A percentile compares a stretch with the other conserved stretches of the same genome.
Conservation (phyloP, 768 basidiomycete species). For the Chiua virens region DNA sequence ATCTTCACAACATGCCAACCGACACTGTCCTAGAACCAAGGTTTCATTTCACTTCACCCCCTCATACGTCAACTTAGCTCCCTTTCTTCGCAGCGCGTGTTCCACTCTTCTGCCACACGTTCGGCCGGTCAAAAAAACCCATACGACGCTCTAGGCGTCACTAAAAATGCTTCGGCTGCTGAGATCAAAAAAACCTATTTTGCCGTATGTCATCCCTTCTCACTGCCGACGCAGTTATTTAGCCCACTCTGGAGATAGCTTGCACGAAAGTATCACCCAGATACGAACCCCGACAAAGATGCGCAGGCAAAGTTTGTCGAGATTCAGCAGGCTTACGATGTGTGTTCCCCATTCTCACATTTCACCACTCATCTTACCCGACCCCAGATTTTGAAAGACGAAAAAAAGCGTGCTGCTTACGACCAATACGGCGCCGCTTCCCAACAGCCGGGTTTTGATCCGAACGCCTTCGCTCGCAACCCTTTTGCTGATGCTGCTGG, state of each 20-base stretch:
- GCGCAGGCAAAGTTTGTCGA: conserved; percentile 94
- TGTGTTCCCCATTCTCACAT: conserved; percentile 39
- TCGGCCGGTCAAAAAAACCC: conserved; percentile 72
- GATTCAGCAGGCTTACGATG: conserved; percentile 97
- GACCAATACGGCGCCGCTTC: conserved; percentile 93
- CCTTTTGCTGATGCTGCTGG: conserved; percentile 50
- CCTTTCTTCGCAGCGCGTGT: conserved; percentile 52
- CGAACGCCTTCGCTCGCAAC: conserved; percentile 70
- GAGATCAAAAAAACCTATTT: conserved; percentile 99
- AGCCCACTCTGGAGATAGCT: conserved; percentile 54
- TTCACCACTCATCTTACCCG: conserved; percentile 18
- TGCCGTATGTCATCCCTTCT: conserved; percentile 54
- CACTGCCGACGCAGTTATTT: conserved; percentile 11
- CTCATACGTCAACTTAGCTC: conserved; percentile 19
- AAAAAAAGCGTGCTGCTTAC: conserved; percentile 86
- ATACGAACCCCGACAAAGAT: conserved; percentile 90
- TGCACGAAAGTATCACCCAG: conserved; percentile 97
- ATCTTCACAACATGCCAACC: conserved; percentile 14
- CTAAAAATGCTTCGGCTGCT: conserved; percentile 73
- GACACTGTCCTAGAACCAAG: conserved; percentile 35
- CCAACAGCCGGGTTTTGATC: conserved; percentile 92
- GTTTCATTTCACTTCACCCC: conserved; percentile 30
- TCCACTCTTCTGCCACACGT: conserved; percentile 66
- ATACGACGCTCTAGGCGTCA: conserved; percentile 88
- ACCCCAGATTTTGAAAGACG: conserved; percentile 84